Evolutionary conservation across 2,329 filamentous ascomycete genomes (phyloP).

Genomic region (Cladosporium sphaerospermum): DNA sequence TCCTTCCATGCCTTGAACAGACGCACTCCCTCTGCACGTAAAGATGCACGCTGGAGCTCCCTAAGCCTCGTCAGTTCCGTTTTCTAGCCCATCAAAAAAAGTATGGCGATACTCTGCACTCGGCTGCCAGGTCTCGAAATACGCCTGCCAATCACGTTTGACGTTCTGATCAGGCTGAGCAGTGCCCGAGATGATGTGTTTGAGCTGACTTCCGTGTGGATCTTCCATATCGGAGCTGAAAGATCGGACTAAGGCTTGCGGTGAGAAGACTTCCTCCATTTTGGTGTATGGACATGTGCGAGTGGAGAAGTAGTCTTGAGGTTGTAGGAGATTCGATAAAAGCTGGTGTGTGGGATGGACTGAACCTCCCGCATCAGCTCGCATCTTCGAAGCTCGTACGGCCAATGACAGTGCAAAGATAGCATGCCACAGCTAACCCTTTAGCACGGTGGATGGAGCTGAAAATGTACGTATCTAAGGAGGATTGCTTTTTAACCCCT

Average conservation of each 20-base stretch:
- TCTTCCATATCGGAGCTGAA: neutral
- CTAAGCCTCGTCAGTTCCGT: neutral
- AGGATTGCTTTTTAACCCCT: too few relatives aligned
- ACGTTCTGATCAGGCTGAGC: neutral
- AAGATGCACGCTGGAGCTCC: neutral
- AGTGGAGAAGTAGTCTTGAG: too few relatives aligned
- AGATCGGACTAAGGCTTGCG: neutral
- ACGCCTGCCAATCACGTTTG: neutral
- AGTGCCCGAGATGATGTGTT: neutral
- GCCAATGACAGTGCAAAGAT: too few relatives aligned
- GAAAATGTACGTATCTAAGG: too few relatives aligned
- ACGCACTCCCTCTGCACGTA: neutral
- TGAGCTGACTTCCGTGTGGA: neutral
- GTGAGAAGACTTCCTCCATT: neutral
- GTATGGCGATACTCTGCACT: neutral
- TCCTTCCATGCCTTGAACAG: constrained; percentile 1
- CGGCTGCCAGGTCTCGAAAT: neutral
- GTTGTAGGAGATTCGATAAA: too few relatives aligned
- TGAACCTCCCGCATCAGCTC: too few relatives aligned
- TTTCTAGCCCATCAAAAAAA: neutral
- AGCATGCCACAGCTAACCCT: too few relatives aligned
- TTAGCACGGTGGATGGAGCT: too few relatives aligned
- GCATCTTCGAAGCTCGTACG: too few relatives aligned
- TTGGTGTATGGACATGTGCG: too few relatives aligned
- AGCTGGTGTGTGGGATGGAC: too few relatives aligned